Percentiles rank a stretch among this genome's conserved stretches.
phyloP scores from a whole-genome alignment of 1,139 yeast species.

The Taphrina deformans region DNA sequence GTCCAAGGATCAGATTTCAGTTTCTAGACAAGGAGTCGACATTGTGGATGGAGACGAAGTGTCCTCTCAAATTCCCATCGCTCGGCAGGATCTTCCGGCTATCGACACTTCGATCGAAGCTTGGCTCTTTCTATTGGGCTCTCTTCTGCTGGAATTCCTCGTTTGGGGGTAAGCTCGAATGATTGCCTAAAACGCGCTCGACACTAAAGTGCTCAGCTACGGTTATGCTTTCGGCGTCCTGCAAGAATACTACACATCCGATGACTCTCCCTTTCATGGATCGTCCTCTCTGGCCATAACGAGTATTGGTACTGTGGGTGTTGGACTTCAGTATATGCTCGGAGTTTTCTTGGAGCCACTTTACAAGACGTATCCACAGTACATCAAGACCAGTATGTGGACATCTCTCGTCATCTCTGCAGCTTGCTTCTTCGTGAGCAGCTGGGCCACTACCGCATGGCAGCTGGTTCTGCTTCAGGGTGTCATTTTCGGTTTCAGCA shows the following conservation, averaged over 20 bases:
- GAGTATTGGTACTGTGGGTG: conserved; percentile 23
- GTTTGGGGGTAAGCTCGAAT: conserved; percentile 27
- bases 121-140: conserved; percentile 18
- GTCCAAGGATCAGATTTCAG: background rate
- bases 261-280: conserved; percentile 5
- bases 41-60: background rate
- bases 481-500: conserved; percentile 13
- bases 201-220: no score
- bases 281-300: conserved; percentile 10
- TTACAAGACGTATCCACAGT: conserved; percentile 12
- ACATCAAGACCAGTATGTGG: conserved; percentile 25
- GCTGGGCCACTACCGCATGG: conserved; percentile 15
- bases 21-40: background rate
- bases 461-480: conserved; percentile 21
- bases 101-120: conserved; percentile 17
- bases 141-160: conserved; percentile 23
- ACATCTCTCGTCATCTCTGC: background rate
- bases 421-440: conserved; percentile 3
- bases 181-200: no score
- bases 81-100: conserved; percentile 9
- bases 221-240: conserved; percentile 24
- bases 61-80: background rate
- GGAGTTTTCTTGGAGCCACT: conserved; percentile 12
- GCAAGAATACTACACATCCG: conserved; percentile 18
- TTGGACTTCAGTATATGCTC: conserved; percentile 19